phyloP scores from a whole-genome alignment of 768 basidiomycete genomes.

The Hydnomerulius pinastri region DNA sequence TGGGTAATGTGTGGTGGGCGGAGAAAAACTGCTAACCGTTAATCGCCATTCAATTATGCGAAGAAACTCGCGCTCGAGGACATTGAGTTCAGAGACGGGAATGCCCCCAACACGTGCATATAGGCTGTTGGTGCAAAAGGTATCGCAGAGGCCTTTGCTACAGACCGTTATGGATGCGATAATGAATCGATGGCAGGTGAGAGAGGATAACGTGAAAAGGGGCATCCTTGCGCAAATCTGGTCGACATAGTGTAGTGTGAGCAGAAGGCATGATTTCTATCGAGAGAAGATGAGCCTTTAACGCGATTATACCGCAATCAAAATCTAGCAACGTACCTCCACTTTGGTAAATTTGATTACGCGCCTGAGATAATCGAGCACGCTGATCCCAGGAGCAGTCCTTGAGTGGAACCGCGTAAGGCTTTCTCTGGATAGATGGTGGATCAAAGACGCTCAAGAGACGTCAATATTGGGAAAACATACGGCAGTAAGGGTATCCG shows the following conservation, averaged over 20 bases:
- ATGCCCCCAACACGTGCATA: slow-evolving; percentile 98
- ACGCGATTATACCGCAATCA: not conserved
- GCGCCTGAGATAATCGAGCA: slow-evolving; percentile 91
- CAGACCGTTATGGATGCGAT: slow-evolving; percentile 92
- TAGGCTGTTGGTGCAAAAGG: slow-evolving; percentile 91
- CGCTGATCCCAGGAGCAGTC: slow-evolving; percentile 81
- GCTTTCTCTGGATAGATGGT: slow-evolving; percentile 58
- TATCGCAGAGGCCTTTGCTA: slow-evolving; percentile 93
- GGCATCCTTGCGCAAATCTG: slow-evolving; percentile 88
- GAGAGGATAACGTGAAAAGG: slow-evolving; percentile 89
- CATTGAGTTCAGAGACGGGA: slow-evolving; percentile 86
- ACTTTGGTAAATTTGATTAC: slow-evolving; percentile 95
- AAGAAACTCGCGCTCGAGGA: slow-evolving; percentile 93
- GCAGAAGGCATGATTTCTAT: slow-evolving; percentile 78
- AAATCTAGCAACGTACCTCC: slow-evolving; percentile 61
- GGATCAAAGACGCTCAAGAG: slow-evolving; percentile 22
- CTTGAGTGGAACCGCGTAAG: slow-evolving; percentile 97
- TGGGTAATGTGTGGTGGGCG: slow-evolving; percentile 6
- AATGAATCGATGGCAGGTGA: slow-evolving; percentile 97
- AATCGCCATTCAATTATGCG: slow-evolving; percentile 91
- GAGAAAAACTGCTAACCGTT: slow-evolving; percentile 66
- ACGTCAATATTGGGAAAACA: slow-evolving; percentile 29
- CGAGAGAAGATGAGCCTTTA: slow-evolving; percentile 7
- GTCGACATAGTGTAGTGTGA: slow-evolving; percentile 89
- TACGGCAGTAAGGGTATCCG: slow-evolving; percentile 88